A percentile compares a stretch with the other conserved stretches of the same genome.
Conservation (phyloP, 2,329 filamentous ascomycete genomes). For the Lasiodiplodia theobromae region DNA sequence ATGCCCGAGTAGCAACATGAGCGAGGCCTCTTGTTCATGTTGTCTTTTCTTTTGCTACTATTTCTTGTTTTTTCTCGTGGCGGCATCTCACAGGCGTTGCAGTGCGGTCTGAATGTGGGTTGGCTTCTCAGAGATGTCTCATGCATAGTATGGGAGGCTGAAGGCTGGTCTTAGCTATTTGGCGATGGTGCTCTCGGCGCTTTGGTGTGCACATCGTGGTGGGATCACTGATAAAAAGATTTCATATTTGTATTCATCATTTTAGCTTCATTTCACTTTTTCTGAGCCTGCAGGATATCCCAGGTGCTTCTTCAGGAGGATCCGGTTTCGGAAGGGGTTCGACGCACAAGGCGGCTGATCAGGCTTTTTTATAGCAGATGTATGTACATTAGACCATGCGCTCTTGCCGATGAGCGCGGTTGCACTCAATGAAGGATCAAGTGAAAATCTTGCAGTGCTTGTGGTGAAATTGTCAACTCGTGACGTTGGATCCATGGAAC, state of each 20-base stretch:
- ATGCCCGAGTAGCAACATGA: neutral
- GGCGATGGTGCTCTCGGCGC: slow-evolving; percentile 26
- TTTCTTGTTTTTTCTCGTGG: slow-evolving; percentile 1
- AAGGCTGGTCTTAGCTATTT: slow-evolving; percentile 21
- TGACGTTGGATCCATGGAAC: slow-evolving; percentile 11
- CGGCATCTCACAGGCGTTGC: slow-evolving; percentile 28
- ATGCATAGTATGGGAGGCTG: slow-evolving; percentile 25
- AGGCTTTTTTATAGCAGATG: neutral
- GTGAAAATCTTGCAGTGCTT: no score
- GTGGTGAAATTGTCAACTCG: neutral
- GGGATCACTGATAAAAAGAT: slow-evolving; percentile 12
- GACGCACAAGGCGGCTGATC: slow-evolving; percentile 3
- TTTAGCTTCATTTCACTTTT: neutral
- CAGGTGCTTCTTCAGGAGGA: neutral
- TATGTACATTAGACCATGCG: slow-evolving; percentile 14
- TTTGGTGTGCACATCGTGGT: slow-evolving; percentile 22
- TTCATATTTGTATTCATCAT: slow-evolving; percentile 4
- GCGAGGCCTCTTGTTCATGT: neutral
- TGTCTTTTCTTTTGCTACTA: neutral
- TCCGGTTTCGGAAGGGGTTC: neutral
- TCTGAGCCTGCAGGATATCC: neutral
- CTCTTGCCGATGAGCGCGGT: neutral
- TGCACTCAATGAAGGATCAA: slow-evolving; percentile 9
- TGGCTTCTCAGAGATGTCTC: slow-evolving; percentile 19
- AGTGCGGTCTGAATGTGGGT: slow-evolving; percentile 18